phyloP scores from a whole-genome alignment of 805 yeast genomes.

The Sporopachydermia quercuum region DNA sequence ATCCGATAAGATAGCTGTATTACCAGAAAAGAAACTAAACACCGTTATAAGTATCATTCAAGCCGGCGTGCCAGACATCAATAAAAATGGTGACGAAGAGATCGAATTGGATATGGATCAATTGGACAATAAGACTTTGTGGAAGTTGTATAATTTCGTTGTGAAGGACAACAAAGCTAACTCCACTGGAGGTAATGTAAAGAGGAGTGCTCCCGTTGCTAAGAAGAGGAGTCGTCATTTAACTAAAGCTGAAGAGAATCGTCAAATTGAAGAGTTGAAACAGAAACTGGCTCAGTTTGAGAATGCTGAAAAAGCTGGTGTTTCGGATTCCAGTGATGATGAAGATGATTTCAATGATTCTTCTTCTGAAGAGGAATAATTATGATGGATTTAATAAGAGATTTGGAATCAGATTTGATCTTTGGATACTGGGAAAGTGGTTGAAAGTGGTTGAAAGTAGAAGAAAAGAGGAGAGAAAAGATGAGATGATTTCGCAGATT shows the following conservation, averaged over 20 bases:
- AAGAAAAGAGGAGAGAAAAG: no score
- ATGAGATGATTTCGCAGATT: no score
- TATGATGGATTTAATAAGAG: constrained; percentile 1
- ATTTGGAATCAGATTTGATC: no score
- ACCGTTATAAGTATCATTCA: constrained; percentile 76
- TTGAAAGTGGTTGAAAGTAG: no score
- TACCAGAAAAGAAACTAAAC: constrained; percentile 66
- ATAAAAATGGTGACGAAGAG: constrained; percentile 59
- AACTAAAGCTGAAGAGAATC: constrained; percentile 49
- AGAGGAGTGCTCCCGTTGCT: constrained; percentile 6
- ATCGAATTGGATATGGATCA: constrained; percentile 94
- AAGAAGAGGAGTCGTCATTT: constrained; percentile 40
- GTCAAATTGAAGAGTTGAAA: constrained; percentile 56
- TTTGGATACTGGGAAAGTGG: no score
- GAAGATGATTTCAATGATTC: constrained; percentile 3
- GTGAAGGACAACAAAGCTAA: constrained; percentile 29
- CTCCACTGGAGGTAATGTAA: constrained; percentile 8
- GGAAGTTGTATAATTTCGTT: constrained; percentile 74
- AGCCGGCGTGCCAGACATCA: constrained; percentile 53
- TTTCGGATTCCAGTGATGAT: constrained; percentile 34
- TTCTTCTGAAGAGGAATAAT: background rate
- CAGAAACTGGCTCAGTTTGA: constrained; percentile 65
- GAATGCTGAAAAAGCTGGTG: constrained; percentile 25
- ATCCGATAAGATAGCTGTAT: constrained; percentile 56
- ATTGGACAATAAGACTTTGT: constrained; percentile 68